Percentiles rank a stretch among this genome's conserved stretches.
Evolutionary conservation across 1,139 yeast genomes (phyloP).

Genomic region (Groenewaldozyma auringiensis): DNA sequence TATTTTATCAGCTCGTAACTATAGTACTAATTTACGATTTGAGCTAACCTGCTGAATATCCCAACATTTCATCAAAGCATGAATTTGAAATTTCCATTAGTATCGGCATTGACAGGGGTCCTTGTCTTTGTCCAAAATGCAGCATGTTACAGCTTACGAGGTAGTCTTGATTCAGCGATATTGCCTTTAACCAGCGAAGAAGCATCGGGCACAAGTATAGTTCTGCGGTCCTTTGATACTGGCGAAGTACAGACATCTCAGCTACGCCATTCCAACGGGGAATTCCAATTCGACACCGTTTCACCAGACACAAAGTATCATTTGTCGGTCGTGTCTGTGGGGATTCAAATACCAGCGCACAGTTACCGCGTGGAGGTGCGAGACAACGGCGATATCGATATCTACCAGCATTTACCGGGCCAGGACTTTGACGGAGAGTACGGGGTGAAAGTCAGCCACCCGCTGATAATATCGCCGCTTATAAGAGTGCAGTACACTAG

Average conservation of each 20-base stretch:
- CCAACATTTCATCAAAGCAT: not conserved
- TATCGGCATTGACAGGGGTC: too few species aligned
- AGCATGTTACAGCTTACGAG: not conserved
- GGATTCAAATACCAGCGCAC: slow-evolving; percentile 13
- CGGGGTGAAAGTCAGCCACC: slow-evolving; percentile 27
- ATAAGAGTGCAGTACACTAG: slow-evolving; percentile 18
- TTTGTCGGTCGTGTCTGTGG: slow-evolving; percentile 18
- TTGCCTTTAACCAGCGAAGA: slow-evolving; percentile 10
- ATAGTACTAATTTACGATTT: too few species aligned
- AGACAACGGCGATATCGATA: slow-evolving; percentile 15
- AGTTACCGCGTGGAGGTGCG: slow-evolving; percentile 24
- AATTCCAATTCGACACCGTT: slow-evolving; percentile 24
- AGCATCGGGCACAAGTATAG: slow-evolving; percentile 7
- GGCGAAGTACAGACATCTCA: slow-evolving; percentile 3
- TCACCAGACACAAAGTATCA: slow-evolving; percentile 24
- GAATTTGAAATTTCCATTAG: not conserved
- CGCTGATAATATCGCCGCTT: slow-evolving; percentile 21
- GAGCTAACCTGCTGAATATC: too few species aligned
- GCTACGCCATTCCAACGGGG: slow-evolving; percentile 14
- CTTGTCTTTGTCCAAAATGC: not conserved
- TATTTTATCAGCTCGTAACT: too few species aligned
- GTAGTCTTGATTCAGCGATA: slow-evolving; percentile 4
- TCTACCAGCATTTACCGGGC: slow-evolving; percentile 25
- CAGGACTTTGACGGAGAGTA: slow-evolving; percentile 22
- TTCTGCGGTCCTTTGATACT: slow-evolving; percentile 3